phyloP scores from a whole-genome alignment of 164 flowering plant genomes.

The Piper betle region DNA sequence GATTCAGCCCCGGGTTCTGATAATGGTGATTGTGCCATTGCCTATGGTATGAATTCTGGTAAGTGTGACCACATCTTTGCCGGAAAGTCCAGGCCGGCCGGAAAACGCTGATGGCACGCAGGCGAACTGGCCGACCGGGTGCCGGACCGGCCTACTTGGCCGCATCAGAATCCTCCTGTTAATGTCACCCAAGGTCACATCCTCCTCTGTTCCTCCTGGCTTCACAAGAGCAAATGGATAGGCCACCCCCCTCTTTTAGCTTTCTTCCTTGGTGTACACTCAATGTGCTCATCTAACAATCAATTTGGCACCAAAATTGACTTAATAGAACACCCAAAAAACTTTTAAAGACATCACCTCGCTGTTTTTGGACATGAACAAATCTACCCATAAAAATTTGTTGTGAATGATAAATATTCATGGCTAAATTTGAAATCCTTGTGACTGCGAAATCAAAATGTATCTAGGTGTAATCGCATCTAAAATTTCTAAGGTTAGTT shows the following conservation, averaged over 20 bases:
- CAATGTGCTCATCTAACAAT: background rate
- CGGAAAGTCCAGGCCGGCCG: conserved; percentile 16
- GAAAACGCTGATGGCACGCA: conserved; percentile 6
- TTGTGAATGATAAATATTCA: too few species aligned
- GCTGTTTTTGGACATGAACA: too few species aligned
- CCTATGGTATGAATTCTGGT: conserved; percentile 29
- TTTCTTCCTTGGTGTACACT: background rate
- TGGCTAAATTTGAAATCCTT: too few species aligned
- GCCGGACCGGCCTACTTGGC: conserved; percentile 21
- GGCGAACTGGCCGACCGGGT: conserved; percentile 30
- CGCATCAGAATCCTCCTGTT: conserved; percentile 22
- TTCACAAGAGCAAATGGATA: conserved; percentile 32
- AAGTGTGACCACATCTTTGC: conserved; percentile 28
- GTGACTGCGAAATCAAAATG: too few species aligned
- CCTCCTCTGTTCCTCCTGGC: conserved; percentile 25
- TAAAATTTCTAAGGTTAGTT: too few species aligned
- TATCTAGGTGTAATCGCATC: too few species aligned
- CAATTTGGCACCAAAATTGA: background rate
- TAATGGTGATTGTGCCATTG: conserved; percentile 30
- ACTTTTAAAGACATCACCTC: too few species aligned
- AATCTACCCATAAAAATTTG: too few species aligned
- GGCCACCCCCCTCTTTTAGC: conserved; percentile 14
- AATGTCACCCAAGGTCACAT: conserved; percentile 28
- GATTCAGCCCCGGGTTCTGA: conserved; percentile 24
- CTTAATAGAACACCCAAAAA: background rate